phyloP scores from a whole-genome alignment of 1,284 basidiomycete genomes.

The Boletellus deceptivus region DNA sequence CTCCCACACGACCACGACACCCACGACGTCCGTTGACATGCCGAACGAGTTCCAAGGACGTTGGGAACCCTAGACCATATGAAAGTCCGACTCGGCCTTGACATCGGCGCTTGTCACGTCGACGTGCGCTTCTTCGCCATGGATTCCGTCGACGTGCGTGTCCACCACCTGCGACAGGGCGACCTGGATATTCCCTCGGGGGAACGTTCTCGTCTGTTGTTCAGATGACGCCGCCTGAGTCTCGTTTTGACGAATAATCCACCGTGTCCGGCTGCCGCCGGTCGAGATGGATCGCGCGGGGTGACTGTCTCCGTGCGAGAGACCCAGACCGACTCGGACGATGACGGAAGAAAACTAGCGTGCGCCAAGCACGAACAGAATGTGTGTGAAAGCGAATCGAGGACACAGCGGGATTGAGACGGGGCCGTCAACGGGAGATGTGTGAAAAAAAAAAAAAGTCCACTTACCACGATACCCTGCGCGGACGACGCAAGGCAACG shows the following conservation, averaged over 20 bases:
- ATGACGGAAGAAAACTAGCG: constrained; percentile 12
- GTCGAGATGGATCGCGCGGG: not conserved
- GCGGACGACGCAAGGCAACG: not conserved
- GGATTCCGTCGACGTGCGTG: not conserved
- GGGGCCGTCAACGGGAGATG: not conserved
- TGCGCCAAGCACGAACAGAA: no score
- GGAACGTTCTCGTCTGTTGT: not conserved
- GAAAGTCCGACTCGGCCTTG: no score
- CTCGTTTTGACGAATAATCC: not conserved
- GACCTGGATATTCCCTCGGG: not conserved
- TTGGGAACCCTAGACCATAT: no score
- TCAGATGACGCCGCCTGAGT: not conserved
- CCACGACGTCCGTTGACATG: no score
- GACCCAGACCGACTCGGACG: constrained; percentile 13
- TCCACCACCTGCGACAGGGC: not conserved
- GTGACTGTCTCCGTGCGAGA: constrained; percentile 6
- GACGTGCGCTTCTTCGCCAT: not conserved
- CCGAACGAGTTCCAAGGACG: no score
- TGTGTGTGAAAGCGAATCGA: not conserved
- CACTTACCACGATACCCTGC: constrained; percentile 20
- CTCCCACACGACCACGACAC: no score
- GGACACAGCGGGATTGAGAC: not conserved
- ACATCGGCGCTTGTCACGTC: no score
- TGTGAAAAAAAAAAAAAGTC: not conserved
- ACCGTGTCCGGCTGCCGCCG: not conserved